These are phyloP conservation scores for Wickerhamiella hasegawae DNA, from an alignment of 805 yeast genomes.

Conservation along the genomic window DNA sequence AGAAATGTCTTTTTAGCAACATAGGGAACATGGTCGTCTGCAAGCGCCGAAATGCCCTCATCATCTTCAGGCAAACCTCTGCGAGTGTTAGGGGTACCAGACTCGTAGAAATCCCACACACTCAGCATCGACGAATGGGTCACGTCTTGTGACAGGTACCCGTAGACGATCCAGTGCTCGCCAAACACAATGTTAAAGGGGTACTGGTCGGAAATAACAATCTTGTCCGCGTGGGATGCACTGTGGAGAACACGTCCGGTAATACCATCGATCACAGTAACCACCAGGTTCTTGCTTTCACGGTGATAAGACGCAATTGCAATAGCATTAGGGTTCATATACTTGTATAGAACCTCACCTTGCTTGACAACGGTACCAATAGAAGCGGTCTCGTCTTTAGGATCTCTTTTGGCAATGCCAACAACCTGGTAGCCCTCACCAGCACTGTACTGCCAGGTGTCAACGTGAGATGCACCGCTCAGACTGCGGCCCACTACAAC, in stretches of 20 bases:
- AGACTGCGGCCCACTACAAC: background rate
- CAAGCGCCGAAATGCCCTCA: conserved; percentile 23
- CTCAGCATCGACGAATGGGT: conserved; percentile 40
- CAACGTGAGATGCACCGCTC: background rate
- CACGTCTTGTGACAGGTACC: conserved; percentile 37
- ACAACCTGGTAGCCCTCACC: conserved; percentile 25
- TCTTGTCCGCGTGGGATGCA: conserved; percentile 26
- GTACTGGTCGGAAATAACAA: conserved; percentile 26
- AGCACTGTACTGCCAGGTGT: conserved; percentile 27
- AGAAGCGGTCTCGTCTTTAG: conserved; percentile 32
- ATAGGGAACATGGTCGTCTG: conserved; percentile 28
- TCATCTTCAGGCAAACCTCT: conserved; percentile 18
- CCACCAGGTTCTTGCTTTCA: conserved; percentile 21
- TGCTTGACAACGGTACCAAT: conserved; percentile 55
- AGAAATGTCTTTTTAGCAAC: conserved; percentile 41
- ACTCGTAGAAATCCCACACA: conserved; percentile 69
- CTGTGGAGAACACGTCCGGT: conserved; percentile 48
- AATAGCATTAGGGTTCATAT: conserved; percentile 53
- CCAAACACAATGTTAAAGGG: conserved; percentile 44
- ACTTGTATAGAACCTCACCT: conserved; percentile 67
- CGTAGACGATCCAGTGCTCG: conserved; percentile 70
- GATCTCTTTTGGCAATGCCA: conserved; percentile 26
- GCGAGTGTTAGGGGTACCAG: conserved; percentile 26
- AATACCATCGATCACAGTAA: conserved; percentile 48
- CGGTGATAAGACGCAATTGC: conserved; percentile 31